Conservation (phyloP, 1,139 yeast species). For the Geotrichum aggregatum region DNA sequence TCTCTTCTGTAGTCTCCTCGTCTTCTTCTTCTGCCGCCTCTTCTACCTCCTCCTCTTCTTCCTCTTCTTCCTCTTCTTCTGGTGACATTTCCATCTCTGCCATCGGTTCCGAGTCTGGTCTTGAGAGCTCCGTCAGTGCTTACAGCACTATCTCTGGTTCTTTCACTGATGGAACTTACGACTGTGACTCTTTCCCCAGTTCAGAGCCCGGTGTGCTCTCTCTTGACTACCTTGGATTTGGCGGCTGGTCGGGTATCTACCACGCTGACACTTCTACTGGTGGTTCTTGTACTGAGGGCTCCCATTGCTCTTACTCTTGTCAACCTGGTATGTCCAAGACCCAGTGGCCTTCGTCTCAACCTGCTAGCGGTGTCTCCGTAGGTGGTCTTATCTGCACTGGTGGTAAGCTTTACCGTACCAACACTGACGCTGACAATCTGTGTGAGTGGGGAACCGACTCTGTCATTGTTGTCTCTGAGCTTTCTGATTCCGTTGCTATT, state of each 20-base stretch:
- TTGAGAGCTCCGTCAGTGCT: slow-evolving; percentile 51
- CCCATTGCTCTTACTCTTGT: slow-evolving; percentile 95
- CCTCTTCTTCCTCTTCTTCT: neutral
- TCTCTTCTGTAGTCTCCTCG: slow-evolving; percentile 26
- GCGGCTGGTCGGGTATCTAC: slow-evolving; percentile 90
- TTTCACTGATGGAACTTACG: slow-evolving; percentile 75
- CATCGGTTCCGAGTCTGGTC: slow-evolving; percentile 34
- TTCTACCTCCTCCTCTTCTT: slow-evolving; percentile 7
- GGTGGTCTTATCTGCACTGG: slow-evolving; percentile 81
- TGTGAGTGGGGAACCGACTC: slow-evolving; percentile 80
- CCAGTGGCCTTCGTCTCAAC: slow-evolving; percentile 89
- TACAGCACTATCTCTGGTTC: slow-evolving; percentile 51
- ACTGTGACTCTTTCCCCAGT: slow-evolving; percentile 77
- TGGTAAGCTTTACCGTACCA: slow-evolving; percentile 78
- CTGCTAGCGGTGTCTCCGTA: slow-evolving; percentile 78
- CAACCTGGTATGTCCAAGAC: slow-evolving; percentile 96
- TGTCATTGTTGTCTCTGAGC: slow-evolving; percentile 65
- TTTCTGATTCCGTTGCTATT: slow-evolving; percentile 65
- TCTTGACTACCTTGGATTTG: slow-evolving; percentile 72
- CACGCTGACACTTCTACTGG: slow-evolving; percentile 56
- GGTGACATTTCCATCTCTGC: slow-evolving; percentile 28
- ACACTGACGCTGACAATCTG: slow-evolving; percentile 56
- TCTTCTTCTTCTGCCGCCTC: slow-evolving; percentile 22
- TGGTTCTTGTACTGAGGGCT: slow-evolving; percentile 72
- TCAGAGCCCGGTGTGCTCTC: slow-evolving; percentile 82